Evolutionary conservation across 805 yeast genomes (phyloP).

Genomic region (Myxozyma mucilagina): DNA sequence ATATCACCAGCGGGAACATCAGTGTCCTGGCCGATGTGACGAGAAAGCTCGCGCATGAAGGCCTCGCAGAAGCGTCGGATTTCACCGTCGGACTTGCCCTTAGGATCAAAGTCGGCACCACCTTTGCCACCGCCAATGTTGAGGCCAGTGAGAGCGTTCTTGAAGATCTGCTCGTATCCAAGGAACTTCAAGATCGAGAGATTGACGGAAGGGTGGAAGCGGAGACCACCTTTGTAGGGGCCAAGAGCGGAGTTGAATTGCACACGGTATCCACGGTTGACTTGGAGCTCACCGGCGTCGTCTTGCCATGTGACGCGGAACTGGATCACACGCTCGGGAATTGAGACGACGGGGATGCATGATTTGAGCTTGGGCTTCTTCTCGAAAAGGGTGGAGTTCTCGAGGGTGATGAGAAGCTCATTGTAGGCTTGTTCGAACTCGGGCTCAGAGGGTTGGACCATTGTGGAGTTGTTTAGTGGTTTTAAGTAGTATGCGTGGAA

Average conservation of each 20-base stretch:
- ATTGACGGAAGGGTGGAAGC: slow-evolving; percentile 97
- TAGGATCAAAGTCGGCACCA: slow-evolving; percentile 97
- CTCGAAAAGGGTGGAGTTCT: slow-evolving; percentile 86
- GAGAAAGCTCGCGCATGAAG: slow-evolving; percentile 91
- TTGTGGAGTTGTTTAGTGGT: neutral
- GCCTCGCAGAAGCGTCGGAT: slow-evolving; percentile 95
- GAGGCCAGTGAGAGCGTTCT: slow-evolving; percentile 95
- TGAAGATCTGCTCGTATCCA: slow-evolving; percentile 98
- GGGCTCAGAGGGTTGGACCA: slow-evolving; percentile 73
- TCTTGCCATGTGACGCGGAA: slow-evolving; percentile 99
- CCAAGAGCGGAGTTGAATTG: slow-evolving; percentile 98
- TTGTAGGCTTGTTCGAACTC: slow-evolving; percentile 98
- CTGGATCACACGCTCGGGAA: slow-evolving; percentile 94
- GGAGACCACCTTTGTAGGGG: slow-evolving; percentile 98
- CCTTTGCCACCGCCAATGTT: slow-evolving; percentile 99
- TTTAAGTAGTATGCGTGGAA: neutral
- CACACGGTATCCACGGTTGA: slow-evolving; percentile 96
- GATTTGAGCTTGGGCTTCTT: slow-evolving; percentile 87
- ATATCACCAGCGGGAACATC: slow-evolving; percentile 99
- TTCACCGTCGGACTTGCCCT: slow-evolving; percentile 88
- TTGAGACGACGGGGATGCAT: slow-evolving; percentile 84
- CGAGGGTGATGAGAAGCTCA: slow-evolving; percentile 84
- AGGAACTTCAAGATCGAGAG: slow-evolving; percentile 91
- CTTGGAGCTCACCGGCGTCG: slow-evolving; percentile 87
- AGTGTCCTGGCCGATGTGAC: slow-evolving; percentile 95